Conservation (phyloP, 495 filamentous ascomycete species). For the Lepraria neglecta region DNA sequence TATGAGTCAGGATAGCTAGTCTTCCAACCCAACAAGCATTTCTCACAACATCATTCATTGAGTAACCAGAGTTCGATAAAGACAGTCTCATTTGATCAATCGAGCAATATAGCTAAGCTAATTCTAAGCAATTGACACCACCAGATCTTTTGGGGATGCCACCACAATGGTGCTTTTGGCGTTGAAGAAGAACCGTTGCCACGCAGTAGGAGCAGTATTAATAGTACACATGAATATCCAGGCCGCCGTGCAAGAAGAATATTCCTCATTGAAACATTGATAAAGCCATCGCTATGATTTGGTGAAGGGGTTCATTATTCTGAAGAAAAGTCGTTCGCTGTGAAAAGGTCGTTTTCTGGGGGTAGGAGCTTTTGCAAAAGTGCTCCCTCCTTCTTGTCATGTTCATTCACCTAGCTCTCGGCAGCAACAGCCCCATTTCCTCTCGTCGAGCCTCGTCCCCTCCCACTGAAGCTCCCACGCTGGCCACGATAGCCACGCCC, state of each 20-base stretch:
- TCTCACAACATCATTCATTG: no score
- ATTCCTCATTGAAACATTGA: no score
- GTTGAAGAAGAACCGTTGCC: background rate
- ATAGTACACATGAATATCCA: constrained; percentile 16
- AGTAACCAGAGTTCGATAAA: background rate
- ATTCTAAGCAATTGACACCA: constrained; percentile 4
- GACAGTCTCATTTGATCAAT: background rate
- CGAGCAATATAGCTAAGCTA: background rate
- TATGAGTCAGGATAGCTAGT: background rate
- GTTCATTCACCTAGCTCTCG: constrained; percentile 6
- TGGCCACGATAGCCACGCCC: constrained; percentile 59
- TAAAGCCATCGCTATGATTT: no score
- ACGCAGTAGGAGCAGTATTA: constrained; percentile 1
- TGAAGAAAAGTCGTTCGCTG: no score
- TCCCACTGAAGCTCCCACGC: constrained; percentile 49
- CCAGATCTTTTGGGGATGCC: background rate
- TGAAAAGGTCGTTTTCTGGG: no score
- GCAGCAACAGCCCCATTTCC: constrained; percentile 34
- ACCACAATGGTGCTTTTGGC: background rate
- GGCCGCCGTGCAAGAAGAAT: background rate
- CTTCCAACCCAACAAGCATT: background rate
- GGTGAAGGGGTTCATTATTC: no score
- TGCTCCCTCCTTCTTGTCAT: no score
- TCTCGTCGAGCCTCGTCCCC: constrained; percentile 40
- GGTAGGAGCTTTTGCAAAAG: no score